Evolutionary conservation across 2,329 filamentous ascomycete species (phyloP).

Genomic region (Monosporascus sp.): DNA sequence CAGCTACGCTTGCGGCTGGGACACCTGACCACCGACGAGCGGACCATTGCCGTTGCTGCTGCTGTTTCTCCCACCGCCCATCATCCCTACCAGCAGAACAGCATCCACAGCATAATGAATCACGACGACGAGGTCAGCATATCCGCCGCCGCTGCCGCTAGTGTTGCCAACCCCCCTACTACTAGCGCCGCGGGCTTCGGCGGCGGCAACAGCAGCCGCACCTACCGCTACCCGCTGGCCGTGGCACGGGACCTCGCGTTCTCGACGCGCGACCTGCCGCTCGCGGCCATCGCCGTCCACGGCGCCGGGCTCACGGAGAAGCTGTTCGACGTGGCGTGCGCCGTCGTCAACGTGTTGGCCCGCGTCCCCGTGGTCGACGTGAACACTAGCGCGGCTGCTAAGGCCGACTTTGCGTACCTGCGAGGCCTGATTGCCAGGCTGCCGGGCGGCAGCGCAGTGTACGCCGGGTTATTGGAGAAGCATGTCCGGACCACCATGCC

Average conservation of each 20-base stretch:
- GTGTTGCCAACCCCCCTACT: too few relatives aligned
- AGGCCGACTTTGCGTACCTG: slow-evolving; percentile 33
- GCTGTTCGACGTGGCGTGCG: slow-evolving; percentile 38
- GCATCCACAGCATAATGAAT: background rate
- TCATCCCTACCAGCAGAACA: slow-evolving; percentile 17
- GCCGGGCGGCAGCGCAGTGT: slow-evolving; percentile 32
- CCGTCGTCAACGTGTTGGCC: slow-evolving; percentile 38
- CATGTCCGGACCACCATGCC: slow-evolving; percentile 22
- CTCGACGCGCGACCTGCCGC: slow-evolving; percentile 31
- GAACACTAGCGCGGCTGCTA: slow-evolving; percentile 20
- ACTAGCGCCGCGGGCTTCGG: too few relatives aligned
- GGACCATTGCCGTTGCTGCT: too few relatives aligned
- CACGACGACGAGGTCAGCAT: slow-evolving; percentile 3
- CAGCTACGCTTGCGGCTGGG: slow-evolving; percentile 38
- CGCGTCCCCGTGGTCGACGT: slow-evolving; percentile 27
- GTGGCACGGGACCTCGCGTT: slow-evolving; percentile 34
- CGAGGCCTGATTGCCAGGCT: slow-evolving; percentile 31
- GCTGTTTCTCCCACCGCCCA: slow-evolving; percentile 8
- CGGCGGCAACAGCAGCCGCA: slow-evolving; percentile 23
- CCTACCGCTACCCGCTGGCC: slow-evolving; percentile 37
- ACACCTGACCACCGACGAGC: slow-evolving; percentile 22
- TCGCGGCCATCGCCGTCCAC: slow-evolving; percentile 35
- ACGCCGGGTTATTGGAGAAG: slow-evolving; percentile 33
- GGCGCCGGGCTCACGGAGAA: slow-evolving; percentile 43
- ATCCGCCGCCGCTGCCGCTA: too few relatives aligned